These are phyloP conservation scores for Colletotrichum simmondsii DNA, from an alignment of 2,329 filamentous ascomycete genomes.

Conservation along the genomic window DNA sequence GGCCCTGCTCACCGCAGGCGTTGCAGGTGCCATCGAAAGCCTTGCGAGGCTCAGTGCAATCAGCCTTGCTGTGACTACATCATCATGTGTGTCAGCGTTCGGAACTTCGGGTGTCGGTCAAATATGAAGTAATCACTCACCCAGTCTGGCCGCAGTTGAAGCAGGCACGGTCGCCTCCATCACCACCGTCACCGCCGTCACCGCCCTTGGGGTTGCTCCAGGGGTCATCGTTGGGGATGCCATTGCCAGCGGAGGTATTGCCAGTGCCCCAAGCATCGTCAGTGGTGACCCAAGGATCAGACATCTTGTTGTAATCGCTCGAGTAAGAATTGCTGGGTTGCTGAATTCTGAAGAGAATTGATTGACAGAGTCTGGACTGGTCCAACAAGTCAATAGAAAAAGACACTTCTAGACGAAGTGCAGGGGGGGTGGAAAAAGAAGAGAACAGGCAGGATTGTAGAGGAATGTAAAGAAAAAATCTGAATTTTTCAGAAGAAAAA, in stretches of 20 bases:
- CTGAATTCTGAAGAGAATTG: not conserved
- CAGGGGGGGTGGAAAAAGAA: not conserved
- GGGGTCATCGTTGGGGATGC: conserved; percentile 12
- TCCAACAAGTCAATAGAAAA: not conserved
- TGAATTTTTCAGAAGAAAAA: not conserved
- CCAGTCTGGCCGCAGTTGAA: conserved; percentile 50
- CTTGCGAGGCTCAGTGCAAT: conserved; percentile 46
- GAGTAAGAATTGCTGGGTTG: not conserved
- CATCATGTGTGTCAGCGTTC: not conserved
- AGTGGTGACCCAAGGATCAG: conserved; percentile 6
- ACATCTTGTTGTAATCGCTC: conserved; percentile 7
- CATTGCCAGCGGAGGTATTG: conserved; percentile 1
- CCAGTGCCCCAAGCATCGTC: conserved; percentile 13
- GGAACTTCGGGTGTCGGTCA: conserved; percentile 38
- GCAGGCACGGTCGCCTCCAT: conserved; percentile 42
- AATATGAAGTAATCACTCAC: conserved; percentile 39
- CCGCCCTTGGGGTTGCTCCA: conserved; percentile 27
- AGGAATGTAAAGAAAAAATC: not conserved
- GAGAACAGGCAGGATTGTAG: not conserved
- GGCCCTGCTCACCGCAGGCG: conserved; percentile 62
- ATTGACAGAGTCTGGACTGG: not conserved
- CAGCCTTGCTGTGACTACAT: conserved; percentile 40
- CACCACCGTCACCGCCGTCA: conserved; percentile 24
- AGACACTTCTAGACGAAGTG: not conserved
- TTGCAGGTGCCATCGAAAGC: conserved; percentile 45